Conservation (phyloP, 192 early-diverging fungal genomes). For the Podila horticola region DNA sequence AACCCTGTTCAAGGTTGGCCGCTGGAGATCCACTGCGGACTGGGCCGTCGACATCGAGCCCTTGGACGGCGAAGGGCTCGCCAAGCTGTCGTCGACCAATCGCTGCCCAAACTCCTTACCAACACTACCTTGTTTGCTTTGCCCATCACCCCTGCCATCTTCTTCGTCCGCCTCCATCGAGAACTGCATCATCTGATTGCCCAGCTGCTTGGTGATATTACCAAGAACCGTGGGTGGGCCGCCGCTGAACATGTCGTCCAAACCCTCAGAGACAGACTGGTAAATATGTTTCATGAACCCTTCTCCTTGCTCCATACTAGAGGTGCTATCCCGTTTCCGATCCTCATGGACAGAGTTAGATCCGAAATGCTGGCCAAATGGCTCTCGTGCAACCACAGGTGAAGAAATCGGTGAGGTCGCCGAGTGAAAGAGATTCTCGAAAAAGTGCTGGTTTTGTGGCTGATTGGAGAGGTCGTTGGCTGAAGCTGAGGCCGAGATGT, state of each 20-base stretch:
- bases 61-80: no score
- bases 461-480: not conserved
- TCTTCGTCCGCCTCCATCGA: constrained; percentile 36
- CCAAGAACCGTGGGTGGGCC: constrained; percentile 72
- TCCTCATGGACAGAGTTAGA: not conserved
- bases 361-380: not conserved
- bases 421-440: constrained; percentile 45
- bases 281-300: constrained; percentile 75
- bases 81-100: no score
- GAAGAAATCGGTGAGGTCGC: constrained; percentile 24
- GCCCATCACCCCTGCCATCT: not conserved
- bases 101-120: no score
- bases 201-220: constrained; percentile 73
- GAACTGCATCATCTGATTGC: constrained; percentile 68
- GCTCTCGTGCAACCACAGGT: constrained; percentile 2
- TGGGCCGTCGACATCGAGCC: not conserved
- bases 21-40: not conserved
- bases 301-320: constrained; percentile 21
- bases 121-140: no score
- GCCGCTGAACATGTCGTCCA: constrained; percentile 76
- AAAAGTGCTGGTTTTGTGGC: constrained; percentile 20
- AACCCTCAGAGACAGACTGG: constrained; percentile 77
- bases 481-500: not conserved
- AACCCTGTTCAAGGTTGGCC: constrained; percentile 10
- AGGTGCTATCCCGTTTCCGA: constrained; percentile 1